Conservation (phyloP, 495 filamentous ascomycete species). For the Aspergillus biplanus region DNA sequence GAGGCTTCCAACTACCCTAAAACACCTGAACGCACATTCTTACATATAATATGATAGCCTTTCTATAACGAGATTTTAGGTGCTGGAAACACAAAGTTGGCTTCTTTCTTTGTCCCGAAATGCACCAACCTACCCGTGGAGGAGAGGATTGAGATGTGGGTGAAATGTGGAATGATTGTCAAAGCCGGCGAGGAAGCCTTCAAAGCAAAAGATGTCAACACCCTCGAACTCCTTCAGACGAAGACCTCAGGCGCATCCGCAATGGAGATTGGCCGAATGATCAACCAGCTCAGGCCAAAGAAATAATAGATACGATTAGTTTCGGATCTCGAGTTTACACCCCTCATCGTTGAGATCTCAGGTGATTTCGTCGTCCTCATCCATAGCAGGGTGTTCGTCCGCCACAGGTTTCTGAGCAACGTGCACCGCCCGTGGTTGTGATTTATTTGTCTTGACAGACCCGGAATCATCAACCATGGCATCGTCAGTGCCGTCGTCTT, state of each 20-base stretch:
- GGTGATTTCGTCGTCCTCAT: slow-evolving; percentile 50
- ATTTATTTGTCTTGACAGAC: slow-evolving; percentile 24
- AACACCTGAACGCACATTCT: slow-evolving; percentile 24
- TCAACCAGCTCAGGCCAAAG: slow-evolving; percentile 56
- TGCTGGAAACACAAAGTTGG: slow-evolving; percentile 88
- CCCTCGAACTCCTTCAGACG: slow-evolving; percentile 60
- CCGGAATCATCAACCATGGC: slow-evolving; percentile 39
- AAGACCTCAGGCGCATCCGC: slow-evolving; percentile 59
- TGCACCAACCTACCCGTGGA: slow-evolving; percentile 65
- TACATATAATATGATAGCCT: slow-evolving; percentile 55
- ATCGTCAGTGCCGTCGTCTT: slow-evolving; percentile 35
- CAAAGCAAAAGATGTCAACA: slow-evolving; percentile 74
- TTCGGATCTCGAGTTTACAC: slow-evolving; percentile 17
- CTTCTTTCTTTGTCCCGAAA: slow-evolving; percentile 84
- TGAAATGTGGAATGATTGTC: slow-evolving; percentile 88
- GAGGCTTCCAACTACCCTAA: slow-evolving; percentile 14
- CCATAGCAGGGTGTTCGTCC: slow-evolving; percentile 31
- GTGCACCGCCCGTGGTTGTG: slow-evolving; percentile 21
- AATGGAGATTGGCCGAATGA: slow-evolving; percentile 64
- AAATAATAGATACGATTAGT: slow-evolving; percentile 37
- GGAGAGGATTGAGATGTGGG: slow-evolving; percentile 88
- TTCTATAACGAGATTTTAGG: slow-evolving; percentile 89
- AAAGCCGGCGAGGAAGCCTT: slow-evolving; percentile 93
- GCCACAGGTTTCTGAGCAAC: slow-evolving; percentile 20
- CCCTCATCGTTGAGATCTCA: slow-evolving; percentile 31